Conservation (phyloP, 2,329 filamentous ascomycete genomes). For the Talaromyces sp. region DNA sequence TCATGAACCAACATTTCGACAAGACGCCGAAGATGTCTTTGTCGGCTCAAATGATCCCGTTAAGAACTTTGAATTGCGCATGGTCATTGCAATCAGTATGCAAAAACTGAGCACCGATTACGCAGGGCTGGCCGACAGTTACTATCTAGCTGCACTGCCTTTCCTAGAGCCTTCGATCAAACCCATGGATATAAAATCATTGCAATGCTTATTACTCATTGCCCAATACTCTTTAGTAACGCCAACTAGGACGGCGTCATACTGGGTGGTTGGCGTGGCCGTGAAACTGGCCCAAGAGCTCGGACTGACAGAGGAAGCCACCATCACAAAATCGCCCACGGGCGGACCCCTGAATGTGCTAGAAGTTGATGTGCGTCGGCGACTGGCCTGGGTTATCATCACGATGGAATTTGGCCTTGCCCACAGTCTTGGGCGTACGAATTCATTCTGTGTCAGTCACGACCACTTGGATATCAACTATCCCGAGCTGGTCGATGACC, state of each 20-base stretch:
- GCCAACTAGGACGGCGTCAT: conserved; percentile 85
- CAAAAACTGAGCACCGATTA: conserved; percentile 87
- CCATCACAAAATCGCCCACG: conserved; percentile 62
- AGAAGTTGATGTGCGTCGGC: conserved; percentile 82
- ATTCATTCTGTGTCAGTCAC: conserved; percentile 73
- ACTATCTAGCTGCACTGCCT: conserved; percentile 84
- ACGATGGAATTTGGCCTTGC: conserved; percentile 87
- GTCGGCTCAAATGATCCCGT: conserved; percentile 70
- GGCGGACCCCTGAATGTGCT: conserved; percentile 63
- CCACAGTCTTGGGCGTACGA: conserved; percentile 81
- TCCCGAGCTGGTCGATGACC: conserved; percentile 76
- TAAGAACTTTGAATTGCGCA: conserved; percentile 80
- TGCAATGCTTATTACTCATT: conserved; percentile 85
- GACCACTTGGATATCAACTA: conserved; percentile 83
- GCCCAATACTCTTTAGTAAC: conserved; percentile 90
- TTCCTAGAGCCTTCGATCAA: conserved; percentile 77
- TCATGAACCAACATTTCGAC: conserved; percentile 74
- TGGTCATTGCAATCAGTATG: conserved; percentile 91
- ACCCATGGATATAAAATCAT: conserved; percentile 82
- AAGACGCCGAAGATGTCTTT: conserved; percentile 77
- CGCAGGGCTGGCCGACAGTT: conserved; percentile 90
- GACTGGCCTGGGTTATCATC: conserved; percentile 81
- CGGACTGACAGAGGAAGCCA: conserved; percentile 82
- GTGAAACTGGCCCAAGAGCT: conserved; percentile 85
- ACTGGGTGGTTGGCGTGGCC: conserved; percentile 86